phyloP scores from a whole-genome alignment of 1,139 yeast genomes.

The Saccharomyces hybrid region DNA sequence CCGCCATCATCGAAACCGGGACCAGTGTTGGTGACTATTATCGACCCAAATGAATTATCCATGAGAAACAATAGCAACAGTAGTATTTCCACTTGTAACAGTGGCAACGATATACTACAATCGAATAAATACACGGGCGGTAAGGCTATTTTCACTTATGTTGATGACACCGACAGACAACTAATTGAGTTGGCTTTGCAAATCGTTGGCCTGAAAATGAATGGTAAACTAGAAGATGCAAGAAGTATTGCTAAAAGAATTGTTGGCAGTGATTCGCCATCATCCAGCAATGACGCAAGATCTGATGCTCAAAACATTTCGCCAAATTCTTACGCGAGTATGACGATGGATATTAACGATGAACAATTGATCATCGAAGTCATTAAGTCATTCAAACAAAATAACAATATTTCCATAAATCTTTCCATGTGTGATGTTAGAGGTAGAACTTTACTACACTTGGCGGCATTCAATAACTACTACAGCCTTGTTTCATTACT shows the following conservation, averaged over 20 bases:
- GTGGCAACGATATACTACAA: too few species aligned
- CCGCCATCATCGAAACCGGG: conserved; percentile 90
- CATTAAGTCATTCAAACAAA: conserved; percentile 44
- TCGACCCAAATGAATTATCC: conserved; percentile 34
- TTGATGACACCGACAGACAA: too few species aligned
- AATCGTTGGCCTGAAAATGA: too few species aligned
- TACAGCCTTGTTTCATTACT: conserved; percentile 52
- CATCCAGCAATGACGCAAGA: neutral
- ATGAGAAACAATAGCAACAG: conserved; percentile 2
- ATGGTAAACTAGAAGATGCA: too few species aligned
- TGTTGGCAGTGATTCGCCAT: too few species aligned
- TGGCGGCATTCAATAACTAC: conserved; percentile 73
- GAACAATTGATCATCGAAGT: conserved; percentile 59
- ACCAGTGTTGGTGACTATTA: conserved; percentile 81
- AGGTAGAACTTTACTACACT: conserved; percentile 83
- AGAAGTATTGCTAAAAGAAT: too few species aligned
- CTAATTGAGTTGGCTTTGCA: too few species aligned
- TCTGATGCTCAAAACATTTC: conserved; percentile 6
- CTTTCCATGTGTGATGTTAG: conserved; percentile 74
- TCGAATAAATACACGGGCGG: too few species aligned
- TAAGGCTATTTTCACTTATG: too few species aligned
- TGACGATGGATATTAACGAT: conserved; percentile 24
- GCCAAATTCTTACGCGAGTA: conserved; percentile 4
- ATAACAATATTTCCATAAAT: conserved; percentile 33
- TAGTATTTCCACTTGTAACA: neutral